Percentiles rank a stretch among this genome's conserved stretches.
phyloP scores from a whole-genome alignment of 306 rosid genomes.

The Mucuna pruriens region DNA sequence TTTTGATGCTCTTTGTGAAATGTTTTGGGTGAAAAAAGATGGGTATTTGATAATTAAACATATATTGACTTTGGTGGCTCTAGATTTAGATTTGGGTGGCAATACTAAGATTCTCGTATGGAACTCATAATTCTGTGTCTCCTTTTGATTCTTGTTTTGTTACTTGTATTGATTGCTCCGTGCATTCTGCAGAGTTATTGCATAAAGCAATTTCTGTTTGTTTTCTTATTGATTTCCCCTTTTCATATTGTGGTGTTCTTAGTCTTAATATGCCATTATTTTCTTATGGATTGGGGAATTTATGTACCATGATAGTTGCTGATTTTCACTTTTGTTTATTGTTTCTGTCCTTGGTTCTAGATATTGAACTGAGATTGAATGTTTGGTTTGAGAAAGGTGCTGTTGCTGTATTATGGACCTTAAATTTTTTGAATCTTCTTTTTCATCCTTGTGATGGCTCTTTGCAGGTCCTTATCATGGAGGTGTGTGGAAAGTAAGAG shows the following conservation, averaged over 20 bases:
- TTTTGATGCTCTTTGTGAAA: constrained; percentile 4
- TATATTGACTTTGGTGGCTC: constrained; percentile 39
- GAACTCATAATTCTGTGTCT: neutral
- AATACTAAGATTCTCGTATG: constrained; percentile 20
- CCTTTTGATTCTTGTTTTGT: constrained; percentile 17
- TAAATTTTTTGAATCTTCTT: constrained; percentile 5
- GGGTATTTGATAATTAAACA: constrained; percentile 46
- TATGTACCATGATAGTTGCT: constrained; percentile 5
- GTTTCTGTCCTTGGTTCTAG: constrained; percentile 38
- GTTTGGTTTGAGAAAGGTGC: constrained; percentile 6
- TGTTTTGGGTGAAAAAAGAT: neutral
- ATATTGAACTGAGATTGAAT: constrained; percentile 5
- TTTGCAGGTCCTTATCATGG: constrained; percentile 67
- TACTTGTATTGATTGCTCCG: constrained; percentile 20
- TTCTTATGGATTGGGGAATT: neutral
- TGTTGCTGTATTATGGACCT: constrained; percentile 23
- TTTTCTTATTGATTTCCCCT: constrained; percentile 31
- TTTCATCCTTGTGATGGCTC: constrained; percentile 45
- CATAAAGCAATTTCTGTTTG: neutral
- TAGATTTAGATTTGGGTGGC: constrained; percentile 43
- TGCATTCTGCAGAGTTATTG: constrained; percentile 33
- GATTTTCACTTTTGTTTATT: constrained; percentile 40
- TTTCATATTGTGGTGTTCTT: constrained; percentile 27
- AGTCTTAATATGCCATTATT: constrained; percentile 30
- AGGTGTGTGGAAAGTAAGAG: constrained; percentile 66